These are phyloP conservation scores for Penicillium malachiteum DNA, from an alignment of 495 filamentous ascomycete species.

Conservation along the genomic window DNA sequence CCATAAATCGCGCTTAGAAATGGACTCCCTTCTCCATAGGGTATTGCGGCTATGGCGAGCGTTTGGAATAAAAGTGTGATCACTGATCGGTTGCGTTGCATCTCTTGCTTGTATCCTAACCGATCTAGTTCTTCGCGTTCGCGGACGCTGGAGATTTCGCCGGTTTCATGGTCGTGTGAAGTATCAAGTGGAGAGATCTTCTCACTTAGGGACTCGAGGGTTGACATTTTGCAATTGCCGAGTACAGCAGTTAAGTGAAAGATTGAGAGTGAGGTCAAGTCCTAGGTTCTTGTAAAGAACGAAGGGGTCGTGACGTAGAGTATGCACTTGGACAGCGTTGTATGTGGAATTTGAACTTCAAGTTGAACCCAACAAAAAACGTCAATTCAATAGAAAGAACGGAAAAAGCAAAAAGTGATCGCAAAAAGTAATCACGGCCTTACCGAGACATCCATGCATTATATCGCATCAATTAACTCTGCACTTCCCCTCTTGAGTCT, in stretches of 20 bases:
- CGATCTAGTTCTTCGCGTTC: conserved; percentile 29
- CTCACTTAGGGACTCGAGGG: background rate
- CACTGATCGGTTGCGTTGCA: conserved; percentile 39
- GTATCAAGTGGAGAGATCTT: background rate
- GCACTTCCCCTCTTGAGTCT: background rate
- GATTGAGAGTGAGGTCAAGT: too few relatives aligned
- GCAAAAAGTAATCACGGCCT: background rate
- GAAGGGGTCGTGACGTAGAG: too few relatives aligned
- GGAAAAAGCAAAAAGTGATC: too few relatives aligned
- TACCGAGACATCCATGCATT: too few relatives aligned
- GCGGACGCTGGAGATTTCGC: conserved; percentile 12
- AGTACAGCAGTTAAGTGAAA: too few relatives aligned
- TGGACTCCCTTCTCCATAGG: conserved; percentile 47
- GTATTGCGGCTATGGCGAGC: conserved; percentile 44
- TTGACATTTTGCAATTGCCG: background rate
- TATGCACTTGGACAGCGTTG: too few relatives aligned
- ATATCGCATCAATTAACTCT: too few relatives aligned
- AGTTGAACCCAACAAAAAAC: too few relatives aligned
- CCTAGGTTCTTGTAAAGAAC: too few relatives aligned
- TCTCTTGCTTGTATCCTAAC: conserved; percentile 39
- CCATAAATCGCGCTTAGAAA: conserved; percentile 45
- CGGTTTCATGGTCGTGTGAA: conserved; percentile 15
- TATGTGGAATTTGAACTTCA: too few relatives aligned
- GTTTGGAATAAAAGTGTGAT: conserved; percentile 38
- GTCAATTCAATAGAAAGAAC: too few relatives aligned